Base-by-base conservation (phyloP, 2,329 filamentous ascomycete genomes). In the Byssochlamys sp. region DNA sequence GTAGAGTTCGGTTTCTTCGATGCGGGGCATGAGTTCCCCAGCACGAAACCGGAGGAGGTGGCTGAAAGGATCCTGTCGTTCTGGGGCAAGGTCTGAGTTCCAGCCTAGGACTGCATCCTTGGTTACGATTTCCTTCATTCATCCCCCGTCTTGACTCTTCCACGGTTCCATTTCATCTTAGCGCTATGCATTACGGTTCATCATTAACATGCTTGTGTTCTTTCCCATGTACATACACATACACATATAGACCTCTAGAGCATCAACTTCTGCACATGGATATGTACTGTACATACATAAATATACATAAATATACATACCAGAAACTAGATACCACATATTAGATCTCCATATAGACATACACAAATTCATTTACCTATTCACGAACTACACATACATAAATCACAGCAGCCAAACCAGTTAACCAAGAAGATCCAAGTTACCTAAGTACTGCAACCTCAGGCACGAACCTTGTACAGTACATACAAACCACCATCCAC, bases 1-100 rank as follows among this genome's bases (percentile, higher is more conserved):
- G 78, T 86, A 2, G 77, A 81, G 57, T 78, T 85, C 54, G 74
- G 78, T 49, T 72, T 81, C 26, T 65, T 89, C 14, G 77, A 82
- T 26, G 85, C 82, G 3, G 87, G 86, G 0, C 88, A 91, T 67
- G 87, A 90, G 65, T 75, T 90, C 59, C 84, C 84, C 0, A 84
- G 89, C 61, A 81, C 81, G 11, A 80, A 79, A 57, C 82, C 82
- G 2, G 73, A 76, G 9, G 80, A 84, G 56, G 78, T 89, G 57
- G 84, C 82, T 1, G 69, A 76, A n/a, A 70, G 73, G n/a, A 77
- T 84, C 45, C 65, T 69, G 54, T 19, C 71, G 73, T 14, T 74
- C 77, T 65, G 77, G 75, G 75, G 64, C 52, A 57, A 63, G 55
- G 26, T 59, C 60, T 65, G 55, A 63, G 48, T 52, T 33, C 29